These are phyloP conservation scores for Fusarium drepaniforme DNA, from an alignment of 2,329 filamentous ascomycete genomes.

Conservation along the genomic window DNA sequence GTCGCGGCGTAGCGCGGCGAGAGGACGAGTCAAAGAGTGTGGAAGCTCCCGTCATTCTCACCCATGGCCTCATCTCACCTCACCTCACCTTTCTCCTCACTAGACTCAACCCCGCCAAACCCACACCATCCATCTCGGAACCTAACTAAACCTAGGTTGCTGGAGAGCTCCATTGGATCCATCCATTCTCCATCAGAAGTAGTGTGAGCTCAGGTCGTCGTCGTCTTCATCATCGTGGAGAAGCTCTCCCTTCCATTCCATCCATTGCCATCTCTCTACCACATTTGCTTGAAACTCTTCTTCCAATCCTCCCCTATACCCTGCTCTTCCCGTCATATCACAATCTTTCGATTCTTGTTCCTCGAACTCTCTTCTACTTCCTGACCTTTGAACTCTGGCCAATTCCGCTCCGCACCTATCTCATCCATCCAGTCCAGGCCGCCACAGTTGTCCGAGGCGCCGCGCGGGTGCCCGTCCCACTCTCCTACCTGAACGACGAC, in stretches of 20 bases:
- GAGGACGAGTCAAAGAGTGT: neutral
- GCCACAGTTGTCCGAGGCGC: slow-evolving; percentile 10
- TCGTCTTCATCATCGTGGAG: slow-evolving; percentile 1
- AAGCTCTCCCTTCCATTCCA: slow-evolving; percentile 33
- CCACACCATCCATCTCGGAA: slow-evolving; percentile 1
- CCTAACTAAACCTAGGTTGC: neutral
- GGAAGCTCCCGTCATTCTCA: slow-evolving; percentile 2
- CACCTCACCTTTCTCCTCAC: neutral
- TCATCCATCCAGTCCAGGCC: neutral
- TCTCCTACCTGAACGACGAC: slow-evolving; percentile 15
- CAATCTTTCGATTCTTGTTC: neutral
- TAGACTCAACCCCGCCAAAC: neutral
- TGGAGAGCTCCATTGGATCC: neutral
- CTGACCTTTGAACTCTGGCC: neutral
- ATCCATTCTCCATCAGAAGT: slow-evolving; percentile 1
- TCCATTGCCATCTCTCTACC: slow-evolving; percentile 11
- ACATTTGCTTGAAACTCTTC: slow-evolving; percentile 12
- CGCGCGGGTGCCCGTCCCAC: slow-evolving; percentile 4
- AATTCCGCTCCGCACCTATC: neutral
- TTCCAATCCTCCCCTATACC: slow-evolving; percentile 5
- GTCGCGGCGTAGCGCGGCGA: neutral
- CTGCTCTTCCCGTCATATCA: neutral
- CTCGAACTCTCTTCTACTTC: neutral
- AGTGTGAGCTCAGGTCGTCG: neutral
- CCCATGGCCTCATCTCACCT: neutral